Base-by-base conservation (phyloP, 1,139 yeast genomes). In the Saccharomyces hybrid region DNA sequence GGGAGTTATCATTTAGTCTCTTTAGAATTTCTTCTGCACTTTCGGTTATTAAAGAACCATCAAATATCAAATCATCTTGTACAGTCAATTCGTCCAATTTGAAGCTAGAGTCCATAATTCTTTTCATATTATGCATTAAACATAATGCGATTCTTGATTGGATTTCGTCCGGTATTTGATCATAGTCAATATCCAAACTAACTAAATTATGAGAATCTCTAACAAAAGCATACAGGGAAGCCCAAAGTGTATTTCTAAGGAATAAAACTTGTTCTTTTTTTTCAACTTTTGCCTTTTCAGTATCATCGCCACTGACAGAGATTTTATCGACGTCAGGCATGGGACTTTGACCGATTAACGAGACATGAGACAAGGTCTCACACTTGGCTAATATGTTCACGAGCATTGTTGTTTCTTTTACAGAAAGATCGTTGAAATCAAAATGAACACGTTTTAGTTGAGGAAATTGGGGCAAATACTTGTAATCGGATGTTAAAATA, bases 111-210 rank as follows among this genome's bases (percentile, higher is more conserved):
- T 78, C 78, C 66, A 83, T 73, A 19, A 77, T 75, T 50, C 71
- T 74, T 64, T 88, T 91, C 86, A 90, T 84, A 67, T 90, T 90
- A 64, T 86, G 80, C 85, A 90, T 84, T 64, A 91, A 76, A 66
- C 86, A 86, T 57, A 87, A 80, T 0, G 95, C 95, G 58, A 90
- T 81, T 67, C 91, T 80, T 46, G 90, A 87, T 29, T 86, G 81
- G 50, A 90, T 75, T 58, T 82, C 83, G 58, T 85, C 90, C 16
- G 88, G 81, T 55, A 88, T 78, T 56, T 78, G 70, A 52, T 81
- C 86, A 60, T 81, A 80, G 65, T 90, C 96, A 53, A 88, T 73
- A 62, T 88, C 96, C 52, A 91, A 72, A 1, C 86, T 82, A 60
- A 82, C 82, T 28, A 91, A 74, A 3, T 86, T 77, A 29, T 74